phyloP scores from a whole-genome alignment of 1,284 basidiomycete species.

The Rhodotorula sp. region DNA sequence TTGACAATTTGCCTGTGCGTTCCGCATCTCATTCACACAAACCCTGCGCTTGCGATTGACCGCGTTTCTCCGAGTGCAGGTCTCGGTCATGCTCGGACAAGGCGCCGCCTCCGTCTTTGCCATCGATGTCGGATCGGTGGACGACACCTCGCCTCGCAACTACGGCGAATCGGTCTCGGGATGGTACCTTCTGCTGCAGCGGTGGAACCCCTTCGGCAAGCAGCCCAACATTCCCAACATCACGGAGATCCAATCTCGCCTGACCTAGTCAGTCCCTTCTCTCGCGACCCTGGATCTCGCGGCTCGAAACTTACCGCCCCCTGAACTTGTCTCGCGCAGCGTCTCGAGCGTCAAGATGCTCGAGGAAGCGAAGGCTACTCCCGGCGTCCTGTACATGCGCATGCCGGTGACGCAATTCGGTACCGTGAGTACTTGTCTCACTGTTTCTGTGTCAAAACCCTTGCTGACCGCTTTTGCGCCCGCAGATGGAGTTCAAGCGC shows the following conservation, averaged over 20 bases:
- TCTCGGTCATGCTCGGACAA: slow-evolving; percentile 86
- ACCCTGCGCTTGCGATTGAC: slow-evolving; percentile 1
- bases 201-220: slow-evolving; percentile 58
- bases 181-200: slow-evolving; percentile 91
- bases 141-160: slow-evolving; percentile 90
- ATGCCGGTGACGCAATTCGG: slow-evolving; percentile 65
- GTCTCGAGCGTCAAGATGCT: slow-evolving; percentile 93
- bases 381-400: slow-evolving; percentile 84
- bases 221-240: slow-evolving; percentile 79
- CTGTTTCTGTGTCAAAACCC: not conserved
- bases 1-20: slow-evolving; percentile 83
- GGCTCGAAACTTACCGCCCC: slow-evolving; percentile 16
- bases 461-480: slow-evolving; percentile 38
- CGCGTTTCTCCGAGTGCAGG: slow-evolving; percentile 53
- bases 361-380: slow-evolving; percentile 86
- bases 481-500: slow-evolving; percentile 65
- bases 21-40: not conserved
- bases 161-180: slow-evolving; percentile 96
- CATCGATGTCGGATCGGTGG: slow-evolving; percentile 89
- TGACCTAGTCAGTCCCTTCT: slow-evolving; percentile 74
- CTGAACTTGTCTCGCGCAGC: slow-evolving; percentile 52
- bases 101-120: slow-evolving; percentile 93
- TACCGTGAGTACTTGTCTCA: slow-evolving; percentile 22
- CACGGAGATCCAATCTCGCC: slow-evolving; percentile 90
- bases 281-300: not conserved